Evolutionary conservation across 2,329 filamentous ascomycete genomes (phyloP), one percentile per base, ranked within the genome.

Genomic region (Aspergillus puulaauensis): DNA sequence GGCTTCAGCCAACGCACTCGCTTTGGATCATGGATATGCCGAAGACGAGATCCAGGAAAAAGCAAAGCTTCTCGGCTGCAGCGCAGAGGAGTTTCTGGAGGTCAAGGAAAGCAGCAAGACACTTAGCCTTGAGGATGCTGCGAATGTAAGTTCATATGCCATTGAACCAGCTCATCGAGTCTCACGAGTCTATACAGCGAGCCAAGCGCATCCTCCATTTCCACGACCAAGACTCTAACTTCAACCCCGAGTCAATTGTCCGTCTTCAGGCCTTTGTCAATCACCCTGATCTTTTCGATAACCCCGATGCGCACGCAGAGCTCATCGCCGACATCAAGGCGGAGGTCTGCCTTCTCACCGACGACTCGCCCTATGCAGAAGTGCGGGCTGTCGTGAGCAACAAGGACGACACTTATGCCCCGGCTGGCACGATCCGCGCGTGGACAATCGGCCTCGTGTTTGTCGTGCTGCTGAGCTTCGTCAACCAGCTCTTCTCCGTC

Each of bases 381-480:
- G 64, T 67, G 6, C 61, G 60, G 27, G 65, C 65, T 23, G 58
- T 54, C 17, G 58, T 64, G 11, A 51, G 51, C 21, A 50, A 57
- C 7, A 50, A 58, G 3, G 65, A 64, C 37, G 64, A 67, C 23
- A 59, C 59, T 31, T 56, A 49, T 8, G 15, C 58, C 24, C 58
- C 65, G 14, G 55, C 58, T 37, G 66, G 64, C 35, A 67, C 64
- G n/a, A 62, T 67, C 41, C 62, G 65, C 40, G 76, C 72, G n/a
- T 80, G 77, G 77, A 59, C 75, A 17, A 63, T 80, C 0, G 77
- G 77, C 1, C 69, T 79, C 41, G 65, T 75, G 2, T 50, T 52
- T 8, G 58, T 59, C 7, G 46, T 64, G 23, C 14, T 65, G 17
- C 39, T 64, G 8, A 58, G 53, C 6, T 62, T 54, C 1, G 39